These are phyloP conservation scores for Alloteropsis semialata DNA, from an alignment of 176 grass and related monocot species.

Conservation along the genomic window DNA sequence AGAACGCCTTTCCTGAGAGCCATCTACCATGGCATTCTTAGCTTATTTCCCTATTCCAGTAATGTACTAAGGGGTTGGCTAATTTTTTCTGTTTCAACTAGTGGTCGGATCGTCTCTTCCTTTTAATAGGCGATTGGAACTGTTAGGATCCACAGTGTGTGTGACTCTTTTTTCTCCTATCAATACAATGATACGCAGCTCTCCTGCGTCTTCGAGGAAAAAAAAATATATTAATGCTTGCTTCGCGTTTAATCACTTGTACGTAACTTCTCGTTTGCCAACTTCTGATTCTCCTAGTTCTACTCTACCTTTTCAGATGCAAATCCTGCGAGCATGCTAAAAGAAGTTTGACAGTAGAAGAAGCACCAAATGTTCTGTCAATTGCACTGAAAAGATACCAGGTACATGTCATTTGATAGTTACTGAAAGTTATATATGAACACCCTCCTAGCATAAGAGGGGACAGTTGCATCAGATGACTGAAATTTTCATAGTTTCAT, in stretches of 20 bases:
- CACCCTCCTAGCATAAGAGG: not conserved
- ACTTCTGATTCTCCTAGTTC: conserved; percentile 18
- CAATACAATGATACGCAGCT: too few species aligned
- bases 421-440: not conserved
- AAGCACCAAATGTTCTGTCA: conserved; percentile 89
- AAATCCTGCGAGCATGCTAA: conserved; percentile 83
- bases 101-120: too few species aligned
- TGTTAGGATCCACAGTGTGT: too few species aligned
- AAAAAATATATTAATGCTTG: not conserved
- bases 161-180: too few species aligned
- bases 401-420: conserved; percentile 36
- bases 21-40: not conserved
- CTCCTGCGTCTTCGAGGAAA: too few species aligned
- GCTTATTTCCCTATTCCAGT: not conserved
- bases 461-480: not conserved
- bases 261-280: not conserved
- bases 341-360: conserved; percentile 82
- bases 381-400: conserved; percentile 93
- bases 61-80: too few species aligned
- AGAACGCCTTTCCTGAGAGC: not conserved
- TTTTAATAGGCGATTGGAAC: too few species aligned
- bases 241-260: not conserved
- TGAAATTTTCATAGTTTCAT: not conserved
- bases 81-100: too few species aligned
- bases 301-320: conserved; percentile 51